Evolutionary conservation across 768 basidiomycete genomes (phyloP), one percentile per base, ranked within the genome.

Genomic region (Auricularia auricula-judae): DNA sequence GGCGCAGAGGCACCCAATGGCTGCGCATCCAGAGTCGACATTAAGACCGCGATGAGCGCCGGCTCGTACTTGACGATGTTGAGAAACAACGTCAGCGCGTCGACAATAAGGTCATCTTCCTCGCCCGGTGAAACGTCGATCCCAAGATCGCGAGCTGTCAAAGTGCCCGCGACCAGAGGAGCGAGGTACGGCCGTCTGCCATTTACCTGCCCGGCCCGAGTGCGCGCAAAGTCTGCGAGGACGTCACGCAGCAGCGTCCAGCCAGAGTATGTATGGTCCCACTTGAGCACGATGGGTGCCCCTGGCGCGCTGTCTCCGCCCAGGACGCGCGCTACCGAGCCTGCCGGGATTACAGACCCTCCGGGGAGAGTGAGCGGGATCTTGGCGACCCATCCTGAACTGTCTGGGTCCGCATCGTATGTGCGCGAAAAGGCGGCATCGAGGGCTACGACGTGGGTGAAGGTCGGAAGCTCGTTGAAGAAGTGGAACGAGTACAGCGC

Each of bases 171-270:
- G 39, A 64, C 61, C 16, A 44, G 66, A 3, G 16, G 79, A 76
- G 63, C 80, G 72, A 18, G 76, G 68, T 36, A 77, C 76, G 8
- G 74, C 68, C 2, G 71, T 72, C 14, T 76, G 77, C 29, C 80
- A 78, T 64, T 76, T 76, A 8, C 78, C 4, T 84, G 82, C 10
- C 82, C 77, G 53, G 54, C 84, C 82, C 60, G 80, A 79, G 68
- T 83, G 65, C 80, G 76, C 64, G 88, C 84, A 70, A 88, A 91
- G 70, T 89, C 87, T 3, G 84, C 83, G 62, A 96, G 77, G 8
- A 95, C 76, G 68, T 93, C 93, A n/a, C 93, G 73, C 4, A 96
- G 74, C 14, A 96, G 72, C 67, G 84, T 88, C 94, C 94, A 97
- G 2, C 90, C 92, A 5, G 88, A 91, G 70, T 93, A 86, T 56